Percentiles rank a stretch among this genome's conserved stretches.
These are phyloP conservation scores for Elongisporangium senticosum DNA, from an alignment of 352 stramenopile species.

Conservation along the genomic window DNA sequence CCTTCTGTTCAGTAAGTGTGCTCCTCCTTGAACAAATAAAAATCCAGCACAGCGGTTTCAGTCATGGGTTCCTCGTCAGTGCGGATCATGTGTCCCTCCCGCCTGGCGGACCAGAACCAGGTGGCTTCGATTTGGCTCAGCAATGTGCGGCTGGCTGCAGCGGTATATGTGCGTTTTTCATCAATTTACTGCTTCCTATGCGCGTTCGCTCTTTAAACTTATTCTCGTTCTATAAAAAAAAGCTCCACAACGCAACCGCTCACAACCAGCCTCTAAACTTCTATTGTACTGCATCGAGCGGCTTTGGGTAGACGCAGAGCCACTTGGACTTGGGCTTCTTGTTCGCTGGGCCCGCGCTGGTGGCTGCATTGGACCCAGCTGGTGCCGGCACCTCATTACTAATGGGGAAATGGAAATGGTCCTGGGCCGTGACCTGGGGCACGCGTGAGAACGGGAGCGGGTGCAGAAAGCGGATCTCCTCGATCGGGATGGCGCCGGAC, in stretches of 20 bases:
- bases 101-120: neutral
- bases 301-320: slow-evolving; percentile 28
- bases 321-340: slow-evolving; percentile 21
- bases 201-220: neutral
- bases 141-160: neutral
- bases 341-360: slow-evolving; percentile 19
- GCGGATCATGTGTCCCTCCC: neutral
- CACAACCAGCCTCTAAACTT: neutral
- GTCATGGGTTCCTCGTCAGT: neutral
- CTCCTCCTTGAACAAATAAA: neutral
- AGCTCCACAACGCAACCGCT: no score
- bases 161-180: neutral
- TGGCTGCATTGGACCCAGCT: slow-evolving; percentile 16
- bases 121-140: neutral
- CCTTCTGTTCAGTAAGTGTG: neutral
- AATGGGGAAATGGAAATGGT: slow-evolving; percentile 60
- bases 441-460: slow-evolving; percentile 67
- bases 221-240: neutral
- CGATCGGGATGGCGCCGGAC: slow-evolving; percentile 33
- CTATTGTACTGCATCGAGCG: neutral
- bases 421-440: slow-evolving; percentile 39
- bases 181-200: neutral
- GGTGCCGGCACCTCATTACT: slow-evolving; percentile 2
- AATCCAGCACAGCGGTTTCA: neutral
- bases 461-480: slow-evolving; percentile 48